Evolutionary conservation across 139 green algal species (phyloP).

Genomic region (Nannochloris sp.): DNA sequence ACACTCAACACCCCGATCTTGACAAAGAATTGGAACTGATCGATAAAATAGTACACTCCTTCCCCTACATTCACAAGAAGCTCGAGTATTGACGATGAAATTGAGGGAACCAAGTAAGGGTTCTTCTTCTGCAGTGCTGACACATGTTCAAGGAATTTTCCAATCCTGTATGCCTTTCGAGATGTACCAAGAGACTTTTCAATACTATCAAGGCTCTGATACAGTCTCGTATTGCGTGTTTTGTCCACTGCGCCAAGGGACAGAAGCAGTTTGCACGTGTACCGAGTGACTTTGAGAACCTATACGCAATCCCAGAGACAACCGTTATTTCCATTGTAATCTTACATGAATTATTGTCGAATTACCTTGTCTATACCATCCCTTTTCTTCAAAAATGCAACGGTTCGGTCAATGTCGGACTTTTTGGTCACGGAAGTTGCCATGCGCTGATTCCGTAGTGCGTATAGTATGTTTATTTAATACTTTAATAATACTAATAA

Average conservation of each 20-base stretch:
- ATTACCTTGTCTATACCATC: slow-evolving; percentile 76
- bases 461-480: background rate
- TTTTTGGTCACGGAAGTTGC: background rate
- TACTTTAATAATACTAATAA: slow-evolving; percentile 1
- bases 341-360: background rate
- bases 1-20: slow-evolving; percentile 66
- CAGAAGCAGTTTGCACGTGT: slow-evolving; percentile 46
- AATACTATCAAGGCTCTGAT: background rate
- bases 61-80: slow-evolving; percentile 57
- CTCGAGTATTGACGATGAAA: slow-evolving; percentile 37
- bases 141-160: slow-evolving; percentile 72
- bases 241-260: background rate
- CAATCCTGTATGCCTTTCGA: slow-evolving; percentile 70
- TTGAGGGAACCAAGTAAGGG: slow-evolving; percentile 9
- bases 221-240: no score
- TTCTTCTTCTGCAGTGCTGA: slow-evolving; percentile 49
- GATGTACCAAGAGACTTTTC: background rate
- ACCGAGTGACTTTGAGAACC: slow-evolving; percentile 59
- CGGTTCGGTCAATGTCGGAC: slow-evolving; percentile 44
- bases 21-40: slow-evolving; percentile 75
- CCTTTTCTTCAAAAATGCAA: slow-evolving; percentile 57
- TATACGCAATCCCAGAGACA: slow-evolving; percentile 2
- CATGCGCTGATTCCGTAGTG: background rate
- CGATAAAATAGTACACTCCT: slow-evolving; percentile 73
- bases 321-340: background rate